Conservation (phyloP, 257 asterid genomes). For the Plantago ovata region DNA sequence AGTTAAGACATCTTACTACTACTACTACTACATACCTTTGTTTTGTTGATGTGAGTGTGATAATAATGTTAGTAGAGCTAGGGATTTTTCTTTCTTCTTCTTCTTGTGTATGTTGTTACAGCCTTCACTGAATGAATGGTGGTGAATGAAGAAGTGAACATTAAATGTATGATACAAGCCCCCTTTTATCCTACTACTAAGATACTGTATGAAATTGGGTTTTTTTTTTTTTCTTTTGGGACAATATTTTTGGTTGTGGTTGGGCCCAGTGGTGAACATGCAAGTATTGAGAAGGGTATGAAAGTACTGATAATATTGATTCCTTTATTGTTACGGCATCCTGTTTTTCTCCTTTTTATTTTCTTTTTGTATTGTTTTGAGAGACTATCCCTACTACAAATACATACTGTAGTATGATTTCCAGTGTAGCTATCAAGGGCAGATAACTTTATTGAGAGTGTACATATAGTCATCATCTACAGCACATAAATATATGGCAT, state of each 20-base stretch:
- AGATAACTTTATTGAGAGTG: not conserved
- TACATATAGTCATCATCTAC: not conserved
- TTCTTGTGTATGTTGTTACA: conserved; percentile 5
- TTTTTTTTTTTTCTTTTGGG: no score
- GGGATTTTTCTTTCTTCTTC: conserved; percentile 10
- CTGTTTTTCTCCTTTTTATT: not conserved
- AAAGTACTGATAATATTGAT: not conserved
- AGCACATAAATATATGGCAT: not conserved
- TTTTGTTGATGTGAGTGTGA: conserved; percentile 19
- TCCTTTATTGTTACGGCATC: conserved; percentile 4
- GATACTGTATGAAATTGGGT: conserved; percentile 13
- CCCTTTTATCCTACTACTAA: conserved; percentile 38
- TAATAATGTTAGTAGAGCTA: no score
- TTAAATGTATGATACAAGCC: not conserved
- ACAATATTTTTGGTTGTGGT: conserved; percentile 1
- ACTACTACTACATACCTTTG: conserved; percentile 34
- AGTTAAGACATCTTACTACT: no score
- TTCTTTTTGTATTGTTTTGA: no score
- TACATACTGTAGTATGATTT: not conserved
- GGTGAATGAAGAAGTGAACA: conserved; percentile 24
- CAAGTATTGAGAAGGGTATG: not conserved
- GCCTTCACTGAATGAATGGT: conserved; percentile 32
- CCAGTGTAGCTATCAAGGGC: not conserved
- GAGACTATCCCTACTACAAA: not conserved
- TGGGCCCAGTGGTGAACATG: not conserved